Evolutionary conservation across 768 basidiomycete genomes (phyloP).

Genomic region (Dioszegia hungarica): DNA sequence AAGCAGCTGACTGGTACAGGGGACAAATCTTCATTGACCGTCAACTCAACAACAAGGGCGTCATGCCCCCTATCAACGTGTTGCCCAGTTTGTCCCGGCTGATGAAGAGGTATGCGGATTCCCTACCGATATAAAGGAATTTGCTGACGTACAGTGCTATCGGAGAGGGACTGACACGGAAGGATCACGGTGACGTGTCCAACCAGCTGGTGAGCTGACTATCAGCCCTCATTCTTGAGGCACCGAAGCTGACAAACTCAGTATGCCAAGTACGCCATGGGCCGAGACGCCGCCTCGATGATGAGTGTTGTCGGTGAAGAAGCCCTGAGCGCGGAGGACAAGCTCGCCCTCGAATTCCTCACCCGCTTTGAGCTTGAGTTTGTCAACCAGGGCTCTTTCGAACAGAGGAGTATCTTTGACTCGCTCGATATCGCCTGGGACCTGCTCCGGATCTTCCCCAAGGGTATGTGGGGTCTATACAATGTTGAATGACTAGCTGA

Average conservation of each 20-base stretch:
- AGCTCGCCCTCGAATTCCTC: slow-evolving; percentile 92
- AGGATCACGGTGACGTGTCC: slow-evolving; percentile 98
- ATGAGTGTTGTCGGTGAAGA: slow-evolving; percentile 99
- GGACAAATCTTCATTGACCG: slow-evolving; percentile 99
- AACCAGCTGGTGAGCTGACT: slow-evolving; percentile 89
- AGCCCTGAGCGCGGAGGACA: slow-evolving; percentile 89
- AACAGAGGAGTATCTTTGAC: slow-evolving; percentile 93
- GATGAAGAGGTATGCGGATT: slow-evolving; percentile 77
- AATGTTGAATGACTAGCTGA: background rate
- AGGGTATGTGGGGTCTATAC: slow-evolving; percentile 55
- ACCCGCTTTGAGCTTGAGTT: slow-evolving; percentile 97
- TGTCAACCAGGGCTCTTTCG: slow-evolving; percentile 94
- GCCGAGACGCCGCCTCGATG: slow-evolving; percentile 94
- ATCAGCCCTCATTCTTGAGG: background rate
- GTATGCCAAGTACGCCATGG: slow-evolving; percentile 98
- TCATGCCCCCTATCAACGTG: slow-evolving; percentile 99
- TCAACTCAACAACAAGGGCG: slow-evolving; percentile 77
- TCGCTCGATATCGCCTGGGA: slow-evolving; percentile 97
- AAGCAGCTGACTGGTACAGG: slow-evolving; percentile 57
- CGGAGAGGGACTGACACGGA: slow-evolving; percentile 92
- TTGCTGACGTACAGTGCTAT: slow-evolving; percentile 51
- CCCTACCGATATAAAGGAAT: background rate
- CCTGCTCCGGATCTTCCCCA: slow-evolving; percentile 94
- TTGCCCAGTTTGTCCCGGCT: slow-evolving; percentile 95
- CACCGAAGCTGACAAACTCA: slow-evolving; percentile 43